Conservation (phyloP, 2,329 filamentous ascomycete genomes). For the Metarhizium humberi region DNA sequence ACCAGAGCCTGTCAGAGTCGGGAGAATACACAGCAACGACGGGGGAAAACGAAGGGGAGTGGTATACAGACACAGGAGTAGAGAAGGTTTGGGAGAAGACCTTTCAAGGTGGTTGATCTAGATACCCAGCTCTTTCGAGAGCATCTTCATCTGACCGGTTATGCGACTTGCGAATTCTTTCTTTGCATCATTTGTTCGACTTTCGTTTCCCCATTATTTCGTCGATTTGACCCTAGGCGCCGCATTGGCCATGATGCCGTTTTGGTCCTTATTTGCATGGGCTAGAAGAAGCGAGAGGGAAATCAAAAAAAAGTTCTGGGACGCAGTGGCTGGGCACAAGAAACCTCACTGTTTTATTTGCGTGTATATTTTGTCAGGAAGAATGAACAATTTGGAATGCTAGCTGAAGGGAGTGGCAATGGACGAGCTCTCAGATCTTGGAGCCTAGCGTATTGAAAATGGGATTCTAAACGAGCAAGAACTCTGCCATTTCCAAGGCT, state of each 20-base stretch:
- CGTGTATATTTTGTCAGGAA: slow-evolving; percentile 1
- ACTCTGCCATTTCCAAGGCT: neutral
- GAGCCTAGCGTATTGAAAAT: neutral
- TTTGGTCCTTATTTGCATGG: neutral
- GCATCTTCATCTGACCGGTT: slow-evolving; percentile 24
- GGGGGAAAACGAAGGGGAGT: neutral
- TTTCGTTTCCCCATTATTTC: slow-evolving; percentile 1
- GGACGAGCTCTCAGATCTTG: neutral
- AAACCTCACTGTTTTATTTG: neutral
- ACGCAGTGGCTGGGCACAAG: neutral
- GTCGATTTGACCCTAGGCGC: neutral
- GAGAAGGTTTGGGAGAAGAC: neutral
- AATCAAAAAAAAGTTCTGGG: neutral
- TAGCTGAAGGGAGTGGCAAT: neutral
- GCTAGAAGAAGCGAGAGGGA: neutral
- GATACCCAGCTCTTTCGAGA: slow-evolving; percentile 31
- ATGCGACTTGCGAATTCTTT: slow-evolving; percentile 4
- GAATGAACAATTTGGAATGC: neutral
- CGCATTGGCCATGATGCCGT: neutral
- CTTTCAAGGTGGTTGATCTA: slow-evolving; percentile 21
- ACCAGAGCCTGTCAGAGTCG: neutral
- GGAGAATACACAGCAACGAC: slow-evolving; percentile 1
- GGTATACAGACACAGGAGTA: neutral
- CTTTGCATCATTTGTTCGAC: slow-evolving; percentile 9
- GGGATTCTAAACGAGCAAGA: neutral